These are phyloP conservation scores for Venturia carpophila DNA, from an alignment of 2,329 filamentous ascomycete species.

Conservation along the genomic window DNA sequence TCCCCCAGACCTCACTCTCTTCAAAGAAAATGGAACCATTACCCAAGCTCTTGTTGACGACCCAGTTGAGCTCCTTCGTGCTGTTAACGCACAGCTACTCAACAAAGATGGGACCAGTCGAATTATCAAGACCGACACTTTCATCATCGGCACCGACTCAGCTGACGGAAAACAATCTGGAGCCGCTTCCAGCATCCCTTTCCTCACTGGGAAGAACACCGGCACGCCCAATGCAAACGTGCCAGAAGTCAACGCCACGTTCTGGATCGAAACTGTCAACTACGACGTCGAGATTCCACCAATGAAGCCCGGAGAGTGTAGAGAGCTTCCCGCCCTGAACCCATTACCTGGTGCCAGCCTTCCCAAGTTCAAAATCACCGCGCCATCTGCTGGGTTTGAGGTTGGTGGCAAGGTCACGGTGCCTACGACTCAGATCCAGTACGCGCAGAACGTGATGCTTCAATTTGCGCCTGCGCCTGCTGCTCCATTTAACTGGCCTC, in stretches of 20 bases:
- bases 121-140: background rate
- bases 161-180: conserved; percentile 1
- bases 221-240: conserved; percentile 24
- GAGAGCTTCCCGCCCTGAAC: background rate
- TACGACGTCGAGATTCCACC: conserved; percentile 20
- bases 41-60: conserved; percentile 3
- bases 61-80: background rate
- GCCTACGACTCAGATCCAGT: conserved; percentile 30
- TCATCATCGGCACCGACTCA: background rate
- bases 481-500: conserved; percentile 26
- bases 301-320: background rate
- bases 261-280: conserved; percentile 29
- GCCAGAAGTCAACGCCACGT: conserved; percentile 25
- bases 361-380: background rate
- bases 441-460: conserved; percentile 30
- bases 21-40: background rate
- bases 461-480: conserved; percentile 22
- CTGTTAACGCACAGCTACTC: background rate
- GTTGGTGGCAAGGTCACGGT: background rate
- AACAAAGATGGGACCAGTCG: background rate
- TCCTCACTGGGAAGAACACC: background rate
- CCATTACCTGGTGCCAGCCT: background rate
- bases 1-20: conserved; percentile 1
- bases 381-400: background rate
- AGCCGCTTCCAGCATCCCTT: background rate